A percentile compares a stretch with the other conserved stretches of the same genome.
Conservation (phyloP, 1,139 yeast species). For the Wickerhamiella infanticola region DNA sequence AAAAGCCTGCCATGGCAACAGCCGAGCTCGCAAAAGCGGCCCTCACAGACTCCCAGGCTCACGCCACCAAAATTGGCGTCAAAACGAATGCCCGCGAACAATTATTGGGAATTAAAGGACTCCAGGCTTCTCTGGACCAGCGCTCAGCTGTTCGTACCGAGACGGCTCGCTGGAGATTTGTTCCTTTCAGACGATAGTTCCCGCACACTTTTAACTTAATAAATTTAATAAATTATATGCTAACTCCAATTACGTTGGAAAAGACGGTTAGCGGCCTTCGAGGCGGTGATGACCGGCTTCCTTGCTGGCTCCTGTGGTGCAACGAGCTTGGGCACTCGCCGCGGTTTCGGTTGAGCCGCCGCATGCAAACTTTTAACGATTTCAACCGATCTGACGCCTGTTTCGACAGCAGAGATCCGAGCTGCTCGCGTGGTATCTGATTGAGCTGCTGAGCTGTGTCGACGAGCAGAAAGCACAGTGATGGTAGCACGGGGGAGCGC, state of each 20-base stretch:
- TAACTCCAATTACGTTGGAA: constrained; percentile 9
- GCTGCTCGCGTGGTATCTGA: constrained; percentile 9
- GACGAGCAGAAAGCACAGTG: background rate
- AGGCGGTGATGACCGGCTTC: background rate
- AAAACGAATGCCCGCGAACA: constrained; percentile 1
- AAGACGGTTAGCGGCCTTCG: constrained; percentile 1
- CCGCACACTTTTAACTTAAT: background rate
- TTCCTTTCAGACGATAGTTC: background rate
- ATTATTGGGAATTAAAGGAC: background rate
- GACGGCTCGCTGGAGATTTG: background rate
- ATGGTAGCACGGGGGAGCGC: constrained; percentile 1
- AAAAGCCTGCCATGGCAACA: constrained; percentile 1
- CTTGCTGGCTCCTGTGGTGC: constrained; percentile 1
- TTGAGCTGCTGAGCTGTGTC: background rate
- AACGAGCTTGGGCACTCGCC: constrained; percentile 2
- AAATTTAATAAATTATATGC: background rate
- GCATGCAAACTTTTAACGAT: constrained; percentile 7
- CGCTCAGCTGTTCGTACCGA: background rate
- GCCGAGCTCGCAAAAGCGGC: constrained; percentile 6
- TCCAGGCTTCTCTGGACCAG: background rate
- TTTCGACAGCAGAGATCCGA: constrained; percentile 7
- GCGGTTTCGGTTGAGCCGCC: background rate
- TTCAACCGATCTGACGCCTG: constrained; percentile 7
- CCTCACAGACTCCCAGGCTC: constrained; percentile 4
- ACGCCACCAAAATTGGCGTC: constrained; percentile 1